Base-by-base conservation (phyloP, 78 protist genomes). In the Planoprotostelium fungivorum region DNA sequence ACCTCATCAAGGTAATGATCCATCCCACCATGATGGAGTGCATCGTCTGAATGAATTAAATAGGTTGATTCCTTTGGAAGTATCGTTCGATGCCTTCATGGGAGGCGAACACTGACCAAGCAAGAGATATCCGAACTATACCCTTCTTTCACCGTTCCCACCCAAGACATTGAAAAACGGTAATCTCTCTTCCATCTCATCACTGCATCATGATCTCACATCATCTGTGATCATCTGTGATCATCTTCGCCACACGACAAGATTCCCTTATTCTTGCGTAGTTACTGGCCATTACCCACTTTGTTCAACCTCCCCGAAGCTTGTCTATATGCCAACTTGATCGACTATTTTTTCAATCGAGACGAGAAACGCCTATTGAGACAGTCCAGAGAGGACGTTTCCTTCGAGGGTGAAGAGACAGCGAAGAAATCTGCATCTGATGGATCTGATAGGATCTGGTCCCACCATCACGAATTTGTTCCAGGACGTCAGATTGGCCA, bases 291-390 rank as follows among this genome's bases (percentile, higher is more conserved):
- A 34, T 86, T 91, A 36, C 88, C 90, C 86, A 94, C 96, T 34
- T 83, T 94, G 85, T 94, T 94, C 85, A 91, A 91, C 39, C 63
- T 94, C 35, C 96, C 96, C 37, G 96, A 94, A 84, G 92, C 94
- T 1, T 91, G 94, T 37, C 86, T 94, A 31, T 91, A 89, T 31
- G 86, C 90, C 35, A 93, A 94, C 85, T 85, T 94, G 28, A 90
- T 94, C 85, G 91, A 88, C 25, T 88, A 88, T 83, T 51, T 94
- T 63, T 84, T 63, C 86, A 38, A 63, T 28, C 36, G 9, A 38
- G 84, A 51, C 1, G 1, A 38, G 31, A 51, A 16, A 5, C 73
- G 16, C 5, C 73, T 51, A 16, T 16, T 51, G 73, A 5, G 73
- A 25, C 5, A 16, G 5, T 51, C 73, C 16, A 5, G 73, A 25